phyloP scores from a whole-genome alignment of 2,329 filamentous ascomycete genomes.

The Paecilomyces niveus region DNA sequence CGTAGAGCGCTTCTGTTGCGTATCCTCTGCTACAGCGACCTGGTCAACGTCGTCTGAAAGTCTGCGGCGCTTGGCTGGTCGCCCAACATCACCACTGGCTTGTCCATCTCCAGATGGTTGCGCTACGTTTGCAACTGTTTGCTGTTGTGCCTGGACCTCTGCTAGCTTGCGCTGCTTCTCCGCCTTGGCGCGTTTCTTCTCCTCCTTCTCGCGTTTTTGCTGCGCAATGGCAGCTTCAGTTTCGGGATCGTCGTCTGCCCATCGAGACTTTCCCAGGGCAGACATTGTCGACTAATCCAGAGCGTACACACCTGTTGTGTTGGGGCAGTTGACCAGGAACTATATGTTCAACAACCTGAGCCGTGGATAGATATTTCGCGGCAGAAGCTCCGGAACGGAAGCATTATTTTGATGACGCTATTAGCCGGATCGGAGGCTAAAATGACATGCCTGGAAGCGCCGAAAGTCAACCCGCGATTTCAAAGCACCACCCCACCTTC shows the following conservation, averaged over 20 bases:
- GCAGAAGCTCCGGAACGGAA: slow-evolving; percentile 1
- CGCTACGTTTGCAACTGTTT: slow-evolving; percentile 5
- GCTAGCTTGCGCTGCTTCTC: slow-evolving; percentile 69
- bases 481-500: slow-evolving; percentile 21
- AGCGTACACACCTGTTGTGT: background rate
- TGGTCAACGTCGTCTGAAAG: slow-evolving; percentile 45
- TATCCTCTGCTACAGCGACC: slow-evolving; percentile 18
- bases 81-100: slow-evolving; percentile 25
- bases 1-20: slow-evolving; percentile 37
- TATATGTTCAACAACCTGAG: background rate
- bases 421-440: slow-evolving; percentile 6
- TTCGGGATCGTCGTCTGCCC: slow-evolving; percentile 81
- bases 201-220: slow-evolving; percentile 75
- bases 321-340: background rate
- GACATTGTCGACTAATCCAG: slow-evolving; percentile 43
- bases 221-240: slow-evolving; percentile 60
- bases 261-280: slow-evolving; percentile 64
- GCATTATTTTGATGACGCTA: slow-evolving; percentile 17
- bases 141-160: slow-evolving; percentile 24
- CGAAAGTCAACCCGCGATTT: slow-evolving; percentile 23
- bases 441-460: slow-evolving; percentile 12
- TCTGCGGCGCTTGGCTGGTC: slow-evolving; percentile 55
- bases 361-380: background rate
- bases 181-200: slow-evolving; percentile 76
- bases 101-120: slow-evolving; percentile 7